Conservation (phyloP, 257 asterid species). For the Nicotiana tabacum region DNA sequence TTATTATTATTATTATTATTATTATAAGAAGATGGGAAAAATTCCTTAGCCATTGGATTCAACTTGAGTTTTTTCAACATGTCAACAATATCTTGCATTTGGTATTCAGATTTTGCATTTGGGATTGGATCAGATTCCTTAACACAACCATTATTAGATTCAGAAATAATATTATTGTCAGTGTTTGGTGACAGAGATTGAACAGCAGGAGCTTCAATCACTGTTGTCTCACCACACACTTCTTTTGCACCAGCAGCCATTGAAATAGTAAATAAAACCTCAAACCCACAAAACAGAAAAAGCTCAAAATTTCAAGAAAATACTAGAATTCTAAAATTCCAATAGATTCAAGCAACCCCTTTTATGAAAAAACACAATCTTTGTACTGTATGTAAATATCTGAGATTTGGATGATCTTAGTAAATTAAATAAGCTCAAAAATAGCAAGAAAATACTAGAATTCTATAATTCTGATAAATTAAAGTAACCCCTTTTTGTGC, state of each 20-base stretch:
- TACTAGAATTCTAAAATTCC: neutral
- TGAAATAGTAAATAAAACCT: slow-evolving; percentile 21
- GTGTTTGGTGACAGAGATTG: slow-evolving; percentile 20
- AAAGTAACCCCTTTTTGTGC: neutral
- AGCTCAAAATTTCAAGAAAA: slow-evolving; percentile 9
- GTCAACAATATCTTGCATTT: slow-evolving; percentile 63
- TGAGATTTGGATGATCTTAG: neutral
- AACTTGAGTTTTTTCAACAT: slow-evolving; percentile 68
- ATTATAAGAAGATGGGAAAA: slow-evolving; percentile 67
- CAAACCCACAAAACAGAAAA: slow-evolving; percentile 19
- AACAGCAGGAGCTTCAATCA: slow-evolving; percentile 46
- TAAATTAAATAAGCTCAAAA: slow-evolving; percentile 3
- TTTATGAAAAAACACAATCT: too few species aligned
- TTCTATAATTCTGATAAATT: neutral
- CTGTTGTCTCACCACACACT: slow-evolving; percentile 63
- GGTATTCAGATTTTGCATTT: slow-evolving; percentile 43
- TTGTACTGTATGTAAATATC: too few species aligned
- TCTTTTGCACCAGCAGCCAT: slow-evolving; percentile 88
- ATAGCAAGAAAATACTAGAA: neutral
- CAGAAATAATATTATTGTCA: slow-evolving; percentile 14
- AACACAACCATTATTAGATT: slow-evolving; percentile 21
- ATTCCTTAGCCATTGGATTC: slow-evolving; percentile 91
- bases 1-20: neutral
- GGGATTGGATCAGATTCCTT: slow-evolving; percentile 39
- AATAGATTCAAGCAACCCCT: neutral